Conservation (phyloP, 768 basidiomycete species). For the Sporobolomyces pararoseus region DNA sequence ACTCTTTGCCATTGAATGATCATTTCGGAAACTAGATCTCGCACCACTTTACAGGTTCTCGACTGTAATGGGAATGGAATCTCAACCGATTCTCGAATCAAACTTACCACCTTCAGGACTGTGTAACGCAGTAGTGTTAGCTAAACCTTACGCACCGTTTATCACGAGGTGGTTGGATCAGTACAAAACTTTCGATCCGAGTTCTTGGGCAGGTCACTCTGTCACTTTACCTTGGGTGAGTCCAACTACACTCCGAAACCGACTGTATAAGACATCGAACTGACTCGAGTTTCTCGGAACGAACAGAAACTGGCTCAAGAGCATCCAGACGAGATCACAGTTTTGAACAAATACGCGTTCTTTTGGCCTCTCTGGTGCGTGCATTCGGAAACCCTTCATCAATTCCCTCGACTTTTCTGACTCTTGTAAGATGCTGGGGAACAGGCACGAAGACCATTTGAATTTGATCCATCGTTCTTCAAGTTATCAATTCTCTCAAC, state of each 20-base stretch:
- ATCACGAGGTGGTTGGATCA: conserved; percentile 41
- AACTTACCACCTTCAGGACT: conserved; percentile 36
- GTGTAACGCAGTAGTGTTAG: conserved; percentile 44
- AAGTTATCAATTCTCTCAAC: conserved; percentile 45
- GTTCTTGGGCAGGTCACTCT: conserved; percentile 37
- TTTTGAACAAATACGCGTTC: conserved; percentile 50
- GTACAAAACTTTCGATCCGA: conserved; percentile 41
- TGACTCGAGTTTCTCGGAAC: no score
- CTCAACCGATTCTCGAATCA: conserved; percentile 38
- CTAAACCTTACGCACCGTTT: conserved; percentile 40
- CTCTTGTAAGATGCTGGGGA: no score
- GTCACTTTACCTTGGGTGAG: conserved; percentile 43
- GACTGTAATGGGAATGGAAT: conserved; percentile 44
- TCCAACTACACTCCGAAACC: not conserved
- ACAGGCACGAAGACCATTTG: conserved; percentile 43
- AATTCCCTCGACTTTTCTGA: no score
- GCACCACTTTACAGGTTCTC: conserved; percentile 37
- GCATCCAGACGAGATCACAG: conserved; percentile 49
- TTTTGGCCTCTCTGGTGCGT: conserved; percentile 51
- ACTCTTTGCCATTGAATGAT: not conserved
- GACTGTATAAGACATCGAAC: no score
- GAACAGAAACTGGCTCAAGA: conserved; percentile 46
- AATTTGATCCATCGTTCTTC: conserved; percentile 44
- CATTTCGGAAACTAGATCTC: conserved; percentile 30
- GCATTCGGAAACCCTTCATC: not conserved